Evolutionary conservation across 345 rosid species (phyloP).

Genomic region (Linum usitatissimum): DNA sequence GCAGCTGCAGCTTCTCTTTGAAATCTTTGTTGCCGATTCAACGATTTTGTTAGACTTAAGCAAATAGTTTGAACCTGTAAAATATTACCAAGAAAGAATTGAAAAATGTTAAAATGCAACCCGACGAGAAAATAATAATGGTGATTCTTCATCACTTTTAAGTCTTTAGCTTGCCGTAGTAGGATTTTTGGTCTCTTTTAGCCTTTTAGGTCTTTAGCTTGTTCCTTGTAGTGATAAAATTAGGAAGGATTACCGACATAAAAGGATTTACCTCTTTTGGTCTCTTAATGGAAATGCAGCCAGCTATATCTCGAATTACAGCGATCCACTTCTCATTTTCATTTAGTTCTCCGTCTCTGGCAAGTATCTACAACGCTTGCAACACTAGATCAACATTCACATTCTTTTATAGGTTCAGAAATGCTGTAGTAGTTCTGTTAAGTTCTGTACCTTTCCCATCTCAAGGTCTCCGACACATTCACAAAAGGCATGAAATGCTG

Average conservation of each 20-base stretch:
- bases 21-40: constrained; percentile 54
- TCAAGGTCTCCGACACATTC: constrained; percentile 98
- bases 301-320: constrained; percentile 77
- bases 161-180: not conserved
- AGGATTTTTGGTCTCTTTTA: no score
- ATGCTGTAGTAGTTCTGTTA: not conserved
- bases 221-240: not conserved
- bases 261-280: constrained; percentile 69
- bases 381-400: constrained; percentile 8
- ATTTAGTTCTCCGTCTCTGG: constrained; percentile 74
- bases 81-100: constrained; percentile 1
- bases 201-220: not conserved
- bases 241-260: not conserved
- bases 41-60: constrained; percentile 58
- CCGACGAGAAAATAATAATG: no score
- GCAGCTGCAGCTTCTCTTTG: constrained; percentile 98
- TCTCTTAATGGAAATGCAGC: constrained; percentile 87
- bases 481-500: constrained; percentile 90
- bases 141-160: no score
- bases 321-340: constrained; percentile 89
- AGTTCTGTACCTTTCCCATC: constrained; percentile 80
- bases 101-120: no score
- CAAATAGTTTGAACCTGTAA: constrained; percentile 71
- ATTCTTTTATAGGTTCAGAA: constrained; percentile 2
- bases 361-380: constrained; percentile 51